Conservation (phyloP, 2,329 filamentous ascomycete species). For the Trichoderma sp. region DNA sequence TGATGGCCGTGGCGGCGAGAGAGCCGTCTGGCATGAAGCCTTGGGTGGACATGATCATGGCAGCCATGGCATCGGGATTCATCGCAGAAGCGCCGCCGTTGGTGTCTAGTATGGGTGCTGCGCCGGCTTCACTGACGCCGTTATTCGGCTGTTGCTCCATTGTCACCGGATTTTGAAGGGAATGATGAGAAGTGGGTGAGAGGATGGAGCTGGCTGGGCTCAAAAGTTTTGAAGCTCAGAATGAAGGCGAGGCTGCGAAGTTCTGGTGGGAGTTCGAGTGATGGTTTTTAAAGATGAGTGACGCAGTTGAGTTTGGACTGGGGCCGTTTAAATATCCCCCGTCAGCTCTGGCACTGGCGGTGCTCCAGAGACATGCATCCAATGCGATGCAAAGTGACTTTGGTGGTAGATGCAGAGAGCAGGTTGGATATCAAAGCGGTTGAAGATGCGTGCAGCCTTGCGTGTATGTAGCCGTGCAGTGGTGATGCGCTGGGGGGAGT, state of each 20-base stretch:
- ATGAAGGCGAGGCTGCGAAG: constrained; percentile 14
- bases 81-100: constrained; percentile 16
- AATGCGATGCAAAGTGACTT: background rate
- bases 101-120: background rate
- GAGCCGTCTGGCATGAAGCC: constrained; percentile 29
- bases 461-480: constrained; percentile 12
- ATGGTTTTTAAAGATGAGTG: background rate
- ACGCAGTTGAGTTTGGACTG: background rate
- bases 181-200: background rate
- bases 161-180: background rate
- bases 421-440: background rate
- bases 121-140: constrained; percentile 7
- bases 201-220: background rate
- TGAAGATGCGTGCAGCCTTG: constrained; percentile 12
- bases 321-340: background rate
- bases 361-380: background rate
- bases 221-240: background rate
- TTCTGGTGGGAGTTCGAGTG: background rate
- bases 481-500: background rate
- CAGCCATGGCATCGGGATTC: constrained; percentile 10
- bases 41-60: constrained; percentile 21
- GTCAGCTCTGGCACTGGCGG: background rate
- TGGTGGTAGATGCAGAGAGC: background rate
- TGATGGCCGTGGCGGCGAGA: constrained; percentile 27
- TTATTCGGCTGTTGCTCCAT: constrained; percentile 21